Base-by-base conservation (phyloP, 140 eudicot genomes). In the Ambrosia hybrid region DNA sequence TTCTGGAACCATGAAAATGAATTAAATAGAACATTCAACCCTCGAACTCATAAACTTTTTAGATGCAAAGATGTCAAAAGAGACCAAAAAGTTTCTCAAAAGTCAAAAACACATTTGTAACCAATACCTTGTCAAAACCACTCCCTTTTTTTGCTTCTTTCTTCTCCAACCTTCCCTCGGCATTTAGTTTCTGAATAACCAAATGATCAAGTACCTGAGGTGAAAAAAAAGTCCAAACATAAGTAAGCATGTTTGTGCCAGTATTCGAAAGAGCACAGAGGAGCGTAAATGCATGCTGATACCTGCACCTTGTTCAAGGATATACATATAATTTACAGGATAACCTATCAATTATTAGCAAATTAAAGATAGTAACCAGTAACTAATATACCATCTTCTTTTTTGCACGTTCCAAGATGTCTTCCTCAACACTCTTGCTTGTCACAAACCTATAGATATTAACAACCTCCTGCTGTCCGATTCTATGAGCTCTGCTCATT, bases 351-450 rank as follows among this genome's bases (percentile, higher is more conserved):
- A 21, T n/a, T 60, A 60, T 13, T 45, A 79, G 13, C 15, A 30
- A 10, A 45, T 12, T 70, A 43, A 51, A 56, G 4, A 72, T 7
- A 66, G 14, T 17, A 52, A 66, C 52, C 41, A 57, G 15, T 4
- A 16, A 71, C 58, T 65, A 78, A 57, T 37, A 39, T 91, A 95
- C 99, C 99, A 95, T 95, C 75, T 95, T 95, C 85, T 95, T 95
- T 84, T 95, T 95, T 39, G 99, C 99, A 70, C 99, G 95, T 77
- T 95, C 99, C 88, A 95, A 83, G 73, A 95, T 95, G 78, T 95
- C 99, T 80, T 95, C 99, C 89, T 95, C 99, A 6, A 95, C 97
- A 77, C 99, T 95, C 80, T 91, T 95, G 81, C 99, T 95, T 72
- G 99, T 95, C 62, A 95, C 99, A 82, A 95, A 95, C 75, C 99